Evolutionary conservation across 164 flowering plant species (phyloP), one percentile per base, ranked within the genome.

Genomic region (Aristolochia californica): DNA sequence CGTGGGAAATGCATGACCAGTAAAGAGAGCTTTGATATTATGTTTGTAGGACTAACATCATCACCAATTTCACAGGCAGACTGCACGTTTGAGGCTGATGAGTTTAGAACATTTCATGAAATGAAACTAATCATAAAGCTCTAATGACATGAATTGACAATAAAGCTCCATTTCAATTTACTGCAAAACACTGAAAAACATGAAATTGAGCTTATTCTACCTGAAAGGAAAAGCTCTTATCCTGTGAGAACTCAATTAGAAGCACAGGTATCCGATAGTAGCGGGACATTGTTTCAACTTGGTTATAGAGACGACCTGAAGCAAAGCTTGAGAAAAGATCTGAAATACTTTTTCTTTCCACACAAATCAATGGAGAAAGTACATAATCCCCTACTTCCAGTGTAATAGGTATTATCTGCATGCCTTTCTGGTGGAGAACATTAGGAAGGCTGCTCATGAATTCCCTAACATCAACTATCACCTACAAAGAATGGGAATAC

Each of bases 401-500:
- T 34, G 82, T 80, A 56, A 94, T 89, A 1, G 97, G 99, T 61
- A 94, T 80, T 52, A 94, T 84, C 48, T 80, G 86, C 85, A 94
- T 84, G 57, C 97, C 96, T 69, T 82, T 90, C 76, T 83, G 91
- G 73, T 94, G 99, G 55, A 94, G 91, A 70, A 94, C 97, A 82
- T 94, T 94, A 11, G 97, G 99, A 58, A 94, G 89, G 73, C 93
- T 94, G 77, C 99, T 94, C 96, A 86, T 86, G 70, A 94, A 94
- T 74, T 94, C 99, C 70, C 99, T 81, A 90, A 88, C 82, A 69
- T 94, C 99, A 34, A 94, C 99, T 63, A 94, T 82, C 74, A 94
- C 85, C 97, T 94, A 68, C 53, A 69, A 56, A 63, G 47, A 16
- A 56, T 13, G 9, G 2, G 15, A 57, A 21, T 4, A 30, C 4